Evolutionary conservation across 345 rosid species (phyloP), one percentile per base, ranked within the genome.

Genomic region (Lagerstroemia speciosa): DNA sequence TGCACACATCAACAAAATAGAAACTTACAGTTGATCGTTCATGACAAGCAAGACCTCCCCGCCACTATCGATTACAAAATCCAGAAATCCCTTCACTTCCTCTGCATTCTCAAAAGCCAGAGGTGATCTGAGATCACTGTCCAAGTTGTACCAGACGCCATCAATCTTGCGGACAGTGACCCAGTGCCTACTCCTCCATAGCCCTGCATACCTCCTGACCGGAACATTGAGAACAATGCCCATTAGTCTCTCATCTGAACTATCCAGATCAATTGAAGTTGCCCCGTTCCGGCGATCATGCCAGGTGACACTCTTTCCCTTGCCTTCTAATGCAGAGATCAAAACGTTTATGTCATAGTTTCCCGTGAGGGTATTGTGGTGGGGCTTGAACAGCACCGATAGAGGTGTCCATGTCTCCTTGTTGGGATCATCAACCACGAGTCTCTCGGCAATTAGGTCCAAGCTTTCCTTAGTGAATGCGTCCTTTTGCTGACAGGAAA

Each of bases 141-240:
- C 98, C 84, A 92, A 77, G 69, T 90, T 92, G 80, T 89, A 91
- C 98, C 97, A 92, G 64, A 85, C 77, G 66, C 92, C 97, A 69
- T 72, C 79, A 69, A 88, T 86, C 76, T 82, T 83, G 67, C 89
- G 87, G 82, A 92, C 6, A 8, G 92, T 77, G 67, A 88, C 78
- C 99, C 99, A 90, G 79, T 89, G 98, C 76, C 99, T 86, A 69
- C 89, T 62, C 78, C 78, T 87, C 94, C 99, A 92, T 37, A 92
- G 77, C 73, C 97, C 97, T 24, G 82, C 91, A 58, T 83, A 86
- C 67, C 90, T 67, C 66, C 78, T 84, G 20, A 89, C 87, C 0
- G 87, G 89, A 74, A 88, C 79, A 80, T 95, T 90, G 69, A 90
- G 78, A 75, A 92, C 90, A 36, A 90, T 85, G 15, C 98, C 97